Base-by-base conservation (phyloP, 768 basidiomycete species). In the Tricholoma flavovirens region DNA sequence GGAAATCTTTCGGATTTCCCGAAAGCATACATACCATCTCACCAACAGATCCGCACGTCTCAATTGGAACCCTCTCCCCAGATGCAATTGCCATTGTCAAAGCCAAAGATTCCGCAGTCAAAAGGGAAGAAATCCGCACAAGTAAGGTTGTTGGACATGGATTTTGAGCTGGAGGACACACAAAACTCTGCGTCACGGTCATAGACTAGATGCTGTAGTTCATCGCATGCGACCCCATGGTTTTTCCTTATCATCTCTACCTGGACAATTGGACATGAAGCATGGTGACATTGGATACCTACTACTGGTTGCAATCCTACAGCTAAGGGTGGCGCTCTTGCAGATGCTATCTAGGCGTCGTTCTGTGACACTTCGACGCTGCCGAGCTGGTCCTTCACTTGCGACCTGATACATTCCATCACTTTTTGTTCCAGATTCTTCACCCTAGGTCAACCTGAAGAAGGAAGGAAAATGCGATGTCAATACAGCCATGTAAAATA, bases 51-150 rank as follows among this genome's bases (percentile, higher is more conserved):
- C 33, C 74, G 79, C 35, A 83, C 80, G 10, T 69, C 73, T 15
- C 82, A 83, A 61, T 57, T 80, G 63, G 80, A 82, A 64, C 81
- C 82, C 11, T 82, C 80, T 0, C 77, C 80, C 19, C 69, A 57
- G 11, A 83, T 83, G 82, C 69, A 77, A 58, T 62, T 83, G 30
- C 81, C 82, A 3, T 53, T 54, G 19, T 51, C 56, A 7, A 58
- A 56, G 22, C 45, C 46, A 12, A 32, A 17, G 7, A 32, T 33
- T 32, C 48, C 48, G 17, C 46, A 15, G 30, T 40, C 35, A 11
- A 56, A 51, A 51, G 24, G 55, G 4, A 58, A 55, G 36, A 26
- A 26, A 5, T 38, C 22, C 3, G 32, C 51, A 14, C 22, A 15
- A 51, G 40, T 24, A 35, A 58, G 49, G n/a, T 29, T 48, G 7